Base-by-base conservation (phyloP, 108 stramenopile species). In the Epipyxis sp. region DNA sequence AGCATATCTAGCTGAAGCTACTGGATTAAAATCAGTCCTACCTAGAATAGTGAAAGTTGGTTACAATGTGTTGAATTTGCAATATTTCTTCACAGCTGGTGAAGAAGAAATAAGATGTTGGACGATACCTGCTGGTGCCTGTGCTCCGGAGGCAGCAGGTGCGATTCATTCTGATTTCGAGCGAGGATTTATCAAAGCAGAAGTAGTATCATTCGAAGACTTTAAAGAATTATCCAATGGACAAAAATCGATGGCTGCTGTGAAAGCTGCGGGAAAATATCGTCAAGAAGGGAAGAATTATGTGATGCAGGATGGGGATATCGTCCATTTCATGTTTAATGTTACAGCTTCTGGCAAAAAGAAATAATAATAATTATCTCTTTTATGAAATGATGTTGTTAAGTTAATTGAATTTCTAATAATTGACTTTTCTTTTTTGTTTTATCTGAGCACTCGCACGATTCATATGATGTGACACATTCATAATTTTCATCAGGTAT, bases 141-240 rank as follows among this genome's bases (percentile, higher is more conserved):
- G 88, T 20, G 94, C 95, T 50, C 95, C 94, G 1, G 93, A 96
- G 80, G 96, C 94, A n/a, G 95, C 97, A 42, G 97, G 97, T 41
- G 94, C 94, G 39, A 99, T 99, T 80, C 99, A 98, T 86, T 91
- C 94, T 0, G 99, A 99, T 83, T 98, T 99, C 81, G 99, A 98
- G 87, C 86, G 95, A 62, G 97, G 97, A 44, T 99, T 99, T 83
- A 99, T 99, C 87, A 94, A 93, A 80, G 99, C 97, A 1, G 99
- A 99, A 78, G 93, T 97, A n/a, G 88, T 89, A 78, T 86, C 87
- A 50, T 98, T 91, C 86, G 94, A 95, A 50, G 97, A 98, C 84
- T 94, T 98, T 82, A 97, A 98, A 84, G 92, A 90, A 42, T 86
- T 92, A 45, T 92, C 92, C 83, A 82, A 85, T 41, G 95, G 94